Percentiles rank a stretch among this genome's conserved stretches.
Evolutionary conservation across 2,329 filamentous ascomycete genomes (phyloP).

Genomic region (Cytospora piceae): DNA sequence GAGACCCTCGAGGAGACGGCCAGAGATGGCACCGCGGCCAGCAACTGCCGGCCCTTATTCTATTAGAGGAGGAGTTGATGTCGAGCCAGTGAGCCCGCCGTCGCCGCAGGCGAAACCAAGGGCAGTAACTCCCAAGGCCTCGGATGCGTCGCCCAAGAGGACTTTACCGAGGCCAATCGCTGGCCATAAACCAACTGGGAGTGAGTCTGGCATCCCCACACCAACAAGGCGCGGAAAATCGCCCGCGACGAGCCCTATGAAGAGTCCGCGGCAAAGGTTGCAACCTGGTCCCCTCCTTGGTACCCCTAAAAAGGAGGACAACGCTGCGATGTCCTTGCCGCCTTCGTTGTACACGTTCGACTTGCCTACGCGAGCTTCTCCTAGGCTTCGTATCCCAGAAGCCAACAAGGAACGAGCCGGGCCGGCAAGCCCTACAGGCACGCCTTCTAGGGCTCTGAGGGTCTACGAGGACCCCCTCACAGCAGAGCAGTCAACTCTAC

Average conservation of each 20-base stretch:
- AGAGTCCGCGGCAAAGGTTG: constrained; percentile 40
- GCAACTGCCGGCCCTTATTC: constrained; percentile 70
- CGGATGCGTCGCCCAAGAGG: constrained; percentile 57
- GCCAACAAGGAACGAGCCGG: constrained; percentile 14
- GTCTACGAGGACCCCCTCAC: constrained; percentile 68
- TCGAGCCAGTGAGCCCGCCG: constrained; percentile 22
- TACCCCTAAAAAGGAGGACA: constrained; percentile 57
- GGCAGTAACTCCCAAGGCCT: constrained; percentile 53
- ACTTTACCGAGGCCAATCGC: constrained; percentile 51
- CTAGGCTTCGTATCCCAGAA: constrained; percentile 28
- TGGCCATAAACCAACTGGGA: constrained; percentile 53
- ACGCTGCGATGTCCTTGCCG: constrained; percentile 58
- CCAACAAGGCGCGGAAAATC: constrained; percentile 46
- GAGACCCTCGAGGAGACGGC: constrained; percentile 61
- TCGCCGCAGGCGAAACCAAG: constrained; percentile 45
- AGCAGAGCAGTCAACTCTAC: constrained; percentile 43
- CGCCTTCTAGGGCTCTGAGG: constrained; percentile 48
- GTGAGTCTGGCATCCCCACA: constrained; percentile 55
- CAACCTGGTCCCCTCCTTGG: constrained; percentile 28
- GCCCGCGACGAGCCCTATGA: constrained; percentile 43
- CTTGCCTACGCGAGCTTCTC: constrained; percentile 19
- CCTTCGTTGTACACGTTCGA: constrained; percentile 41
- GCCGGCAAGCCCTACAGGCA: constrained; percentile 29
- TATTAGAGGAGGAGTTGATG: constrained; percentile 46
- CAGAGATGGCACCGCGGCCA: constrained; percentile 61